Conservation (phyloP, 352 stramenopile species). For the Globisporangium alternatum region DNA sequence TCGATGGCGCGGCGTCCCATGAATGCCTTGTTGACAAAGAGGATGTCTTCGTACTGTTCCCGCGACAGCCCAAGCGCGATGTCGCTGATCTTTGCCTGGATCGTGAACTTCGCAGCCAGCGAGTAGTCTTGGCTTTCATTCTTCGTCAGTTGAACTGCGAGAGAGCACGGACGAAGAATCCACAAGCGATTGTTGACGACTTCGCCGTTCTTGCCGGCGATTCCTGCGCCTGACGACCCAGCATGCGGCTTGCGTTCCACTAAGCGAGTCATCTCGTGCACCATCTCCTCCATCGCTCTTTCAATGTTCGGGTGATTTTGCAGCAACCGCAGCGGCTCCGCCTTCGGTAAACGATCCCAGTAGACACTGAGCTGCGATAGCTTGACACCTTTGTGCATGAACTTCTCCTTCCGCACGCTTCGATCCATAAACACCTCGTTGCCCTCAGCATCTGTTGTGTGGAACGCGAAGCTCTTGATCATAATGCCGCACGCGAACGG, state of each 20-base stretch:
- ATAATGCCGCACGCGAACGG: constrained; percentile 77
- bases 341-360: constrained; percentile 53
- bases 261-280: constrained; percentile 26
- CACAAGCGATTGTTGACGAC: constrained; percentile 23
- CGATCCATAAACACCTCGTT: constrained; percentile 71
- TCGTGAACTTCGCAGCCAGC: constrained; percentile 59
- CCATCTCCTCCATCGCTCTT: constrained; percentile 48
- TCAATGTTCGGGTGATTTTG: constrained; percentile 36
- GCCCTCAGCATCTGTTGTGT: constrained; percentile 70
- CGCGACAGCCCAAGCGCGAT: constrained; percentile 55
- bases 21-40: constrained; percentile 74
- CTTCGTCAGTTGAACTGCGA: constrained; percentile 69
- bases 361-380: constrained; percentile 53
- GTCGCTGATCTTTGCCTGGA: constrained; percentile 47
- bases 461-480: constrained; percentile 60
- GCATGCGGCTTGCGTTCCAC: constrained; percentile 8
- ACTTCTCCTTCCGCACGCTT: constrained; percentile 27
- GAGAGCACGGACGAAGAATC: constrained; percentile 48
- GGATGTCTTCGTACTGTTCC: constrained; percentile 80
- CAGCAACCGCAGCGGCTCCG: constrained; percentile 24
- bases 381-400: constrained; percentile 65
- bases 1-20: constrained; percentile 55
- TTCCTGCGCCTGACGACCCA: background rate
- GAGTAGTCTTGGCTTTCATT: constrained; percentile 77
- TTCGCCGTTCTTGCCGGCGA: background rate